phyloP scores from a whole-genome alignment of 441 rosid genomes.

The Pelargonium fulgidum region DNA sequence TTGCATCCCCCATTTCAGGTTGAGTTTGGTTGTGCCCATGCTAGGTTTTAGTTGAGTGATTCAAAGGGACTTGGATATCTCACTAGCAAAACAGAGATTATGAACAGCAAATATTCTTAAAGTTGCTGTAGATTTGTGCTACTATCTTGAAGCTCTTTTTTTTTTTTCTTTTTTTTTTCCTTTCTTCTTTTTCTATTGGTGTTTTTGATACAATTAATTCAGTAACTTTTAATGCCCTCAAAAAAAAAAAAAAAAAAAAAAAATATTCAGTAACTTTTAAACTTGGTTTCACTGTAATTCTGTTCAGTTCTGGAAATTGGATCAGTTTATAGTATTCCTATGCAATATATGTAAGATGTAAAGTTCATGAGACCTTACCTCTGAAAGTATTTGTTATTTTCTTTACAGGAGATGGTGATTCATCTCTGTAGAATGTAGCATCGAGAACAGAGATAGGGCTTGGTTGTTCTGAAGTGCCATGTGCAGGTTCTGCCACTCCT shows the following conservation, averaged over 20 bases:
- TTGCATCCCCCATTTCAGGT: constrained; percentile 1
- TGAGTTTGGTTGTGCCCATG: neutral
- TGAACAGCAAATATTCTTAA: neutral
- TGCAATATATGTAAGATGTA: neutral
- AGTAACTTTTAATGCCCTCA: neutral
- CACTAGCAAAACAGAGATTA: neutral
- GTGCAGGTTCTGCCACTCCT: constrained; percentile 30
- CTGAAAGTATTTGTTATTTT: constrained; percentile 52
- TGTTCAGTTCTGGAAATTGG: neutral
- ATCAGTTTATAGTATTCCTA: neutral
- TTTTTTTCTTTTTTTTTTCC: no score
- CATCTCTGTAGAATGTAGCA: constrained; percentile 63
- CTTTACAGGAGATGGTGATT: constrained; percentile 75
- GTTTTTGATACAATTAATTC: neutral
- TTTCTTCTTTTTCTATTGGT: neutral
- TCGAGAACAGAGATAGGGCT: constrained; percentile 95
- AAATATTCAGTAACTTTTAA: neutral
- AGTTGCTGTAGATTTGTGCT: neutral
- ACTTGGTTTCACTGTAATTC: neutral
- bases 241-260: no score
- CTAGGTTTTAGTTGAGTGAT: neutral
- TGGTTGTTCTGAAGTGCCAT: constrained; percentile 64
- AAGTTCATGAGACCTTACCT: constrained; percentile 37
- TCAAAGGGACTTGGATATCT: constrained; percentile 1
- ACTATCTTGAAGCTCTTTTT: neutral